These are phyloP conservation scores for Fusarium paranaense DNA, from an alignment of 2,329 filamentous ascomycete species.

Conservation along the genomic window DNA sequence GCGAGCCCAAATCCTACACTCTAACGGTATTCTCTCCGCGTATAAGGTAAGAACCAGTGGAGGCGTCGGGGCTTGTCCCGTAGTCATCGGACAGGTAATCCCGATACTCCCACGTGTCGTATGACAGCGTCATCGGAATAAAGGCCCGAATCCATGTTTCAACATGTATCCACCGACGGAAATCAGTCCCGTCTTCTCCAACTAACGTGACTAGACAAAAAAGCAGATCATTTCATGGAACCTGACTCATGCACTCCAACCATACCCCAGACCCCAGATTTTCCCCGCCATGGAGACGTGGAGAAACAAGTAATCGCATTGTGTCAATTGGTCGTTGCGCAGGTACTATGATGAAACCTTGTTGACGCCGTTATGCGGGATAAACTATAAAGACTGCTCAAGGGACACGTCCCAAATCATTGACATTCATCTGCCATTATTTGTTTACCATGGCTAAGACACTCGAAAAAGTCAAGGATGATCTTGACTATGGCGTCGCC, in stretches of 20 bases:
- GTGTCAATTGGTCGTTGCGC: neutral
- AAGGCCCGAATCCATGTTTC: neutral
- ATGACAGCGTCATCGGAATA: neutral
- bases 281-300: neutral
- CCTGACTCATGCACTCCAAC: neutral
- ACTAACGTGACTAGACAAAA: neutral
- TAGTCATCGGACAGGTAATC: neutral
- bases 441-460: neutral
- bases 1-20: neutral
- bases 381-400: neutral
- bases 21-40: neutral
- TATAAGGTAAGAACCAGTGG: neutral
- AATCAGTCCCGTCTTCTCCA: neutral
- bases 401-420: neutral
- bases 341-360: neutral
- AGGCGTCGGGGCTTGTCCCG: neutral
- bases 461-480: neutral
- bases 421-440: neutral
- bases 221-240: neutral
- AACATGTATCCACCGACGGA: neutral
- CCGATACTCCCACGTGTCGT: neutral
- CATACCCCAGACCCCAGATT: slow-evolving; percentile 1
- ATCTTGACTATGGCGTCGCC: neutral
- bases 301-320: neutral
- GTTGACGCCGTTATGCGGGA: neutral